Percentiles rank a stretch among this genome's conserved stretches.
Evolutionary conservation across 2,329 filamentous ascomycete genomes (phyloP).

Genomic region (Hypoxylon sp.): DNA sequence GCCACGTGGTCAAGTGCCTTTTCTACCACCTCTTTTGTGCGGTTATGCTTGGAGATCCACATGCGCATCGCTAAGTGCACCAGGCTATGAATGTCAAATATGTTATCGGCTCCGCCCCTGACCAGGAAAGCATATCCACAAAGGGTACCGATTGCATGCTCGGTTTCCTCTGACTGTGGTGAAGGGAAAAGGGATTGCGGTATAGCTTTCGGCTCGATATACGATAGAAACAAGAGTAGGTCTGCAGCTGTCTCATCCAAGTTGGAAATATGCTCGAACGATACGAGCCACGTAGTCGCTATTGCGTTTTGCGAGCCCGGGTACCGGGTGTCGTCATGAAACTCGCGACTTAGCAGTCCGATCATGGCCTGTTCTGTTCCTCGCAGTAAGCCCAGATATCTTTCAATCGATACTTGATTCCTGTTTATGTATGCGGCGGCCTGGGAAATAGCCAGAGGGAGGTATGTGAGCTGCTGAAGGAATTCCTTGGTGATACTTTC

Average conservation of each 20-base stretch:
- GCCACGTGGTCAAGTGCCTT: neutral
- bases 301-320: constrained; percentile 46
- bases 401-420: constrained; percentile 4
- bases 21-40: neutral
- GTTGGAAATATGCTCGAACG: constrained; percentile 49
- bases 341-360: constrained; percentile 46
- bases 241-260: constrained; percentile 44
- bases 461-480: constrained; percentile 43
- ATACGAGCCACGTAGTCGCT: constrained; percentile 51
- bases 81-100: constrained; percentile 48
- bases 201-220: constrained; percentile 51
- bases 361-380: constrained; percentile 44
- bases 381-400: constrained; percentile 48
- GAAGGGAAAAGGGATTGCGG: constrained; percentile 46
- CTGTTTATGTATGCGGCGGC: constrained; percentile 12
- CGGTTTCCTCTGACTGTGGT: constrained; percentile 1
- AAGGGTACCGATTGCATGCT: constrained; percentile 42
- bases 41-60: constrained; percentile 38
- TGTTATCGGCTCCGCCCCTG: constrained; percentile 24
- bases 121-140: constrained; percentile 44
- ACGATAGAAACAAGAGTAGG: constrained; percentile 50
- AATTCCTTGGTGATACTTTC: constrained; percentile 29
- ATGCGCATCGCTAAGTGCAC: constrained; percentile 45
- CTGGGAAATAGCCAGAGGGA: constrained; percentile 48
- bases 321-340: constrained; percentile 47